Evolutionary conservation across 345 rosid species (phyloP).

Genomic region (Cochlearia excelsa): DNA sequence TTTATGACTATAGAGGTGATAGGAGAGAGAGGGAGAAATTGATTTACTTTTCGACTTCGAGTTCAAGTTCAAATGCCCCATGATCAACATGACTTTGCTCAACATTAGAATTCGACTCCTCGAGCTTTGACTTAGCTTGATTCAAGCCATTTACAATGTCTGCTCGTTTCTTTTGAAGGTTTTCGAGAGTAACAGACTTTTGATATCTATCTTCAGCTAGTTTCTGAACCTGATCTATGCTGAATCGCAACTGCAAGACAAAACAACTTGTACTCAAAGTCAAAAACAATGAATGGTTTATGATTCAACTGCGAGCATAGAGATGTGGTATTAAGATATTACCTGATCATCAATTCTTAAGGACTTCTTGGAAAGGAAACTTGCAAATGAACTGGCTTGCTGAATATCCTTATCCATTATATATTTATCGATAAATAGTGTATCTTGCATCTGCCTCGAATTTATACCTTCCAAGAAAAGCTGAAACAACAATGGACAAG

Average conservation of each 20-base stretch:
- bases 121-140: constrained; percentile 65
- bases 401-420: constrained; percentile 68
- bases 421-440: constrained; percentile 56
- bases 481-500: constrained; percentile 45
- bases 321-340: constrained; percentile 1
- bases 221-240: constrained; percentile 66
- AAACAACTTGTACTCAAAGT: constrained; percentile 19
- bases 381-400: constrained; percentile 60
- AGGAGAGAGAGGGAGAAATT: background rate
- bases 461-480: constrained; percentile 76
- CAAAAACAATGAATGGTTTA: background rate
- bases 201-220: constrained; percentile 64
- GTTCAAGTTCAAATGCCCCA: constrained; percentile 54
- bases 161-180: constrained; percentile 54
- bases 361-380: constrained; percentile 61
- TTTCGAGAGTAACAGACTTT: constrained; percentile 47
- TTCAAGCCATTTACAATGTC: constrained; percentile 58
- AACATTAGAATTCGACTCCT: constrained; percentile 58
- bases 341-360: constrained; percentile 91
- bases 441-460: constrained; percentile 70
- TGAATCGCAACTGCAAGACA: constrained; percentile 64
- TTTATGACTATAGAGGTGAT: background rate
- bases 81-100: constrained; percentile 51
- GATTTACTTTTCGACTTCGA: constrained; percentile 75
- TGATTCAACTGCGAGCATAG: background rate